Evolutionary conservation across 202 grass and related monocot species (phyloP), one percentile per base, ranked within the genome.

Genomic region (Elaeis oleifera): DNA sequence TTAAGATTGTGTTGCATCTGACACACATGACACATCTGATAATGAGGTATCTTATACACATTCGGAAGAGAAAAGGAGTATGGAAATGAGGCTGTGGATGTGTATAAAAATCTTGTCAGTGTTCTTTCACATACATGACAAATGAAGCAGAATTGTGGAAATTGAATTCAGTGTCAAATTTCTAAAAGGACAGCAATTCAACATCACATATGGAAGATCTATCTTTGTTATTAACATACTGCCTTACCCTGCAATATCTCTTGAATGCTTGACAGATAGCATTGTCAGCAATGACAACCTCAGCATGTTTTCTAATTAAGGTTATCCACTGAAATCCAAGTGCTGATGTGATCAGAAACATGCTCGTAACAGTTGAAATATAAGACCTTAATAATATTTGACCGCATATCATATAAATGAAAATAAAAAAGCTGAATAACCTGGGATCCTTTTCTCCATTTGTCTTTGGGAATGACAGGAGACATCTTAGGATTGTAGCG

Each of bases 371-470:
- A 67, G 60, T 54, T 56, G 51, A 31, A 56, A 59, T 23, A 32
- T 5, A 75, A 71, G 60, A 27, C 9, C 36, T 44, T 1, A 14
- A 44, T 11, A 44, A 44, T 44, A 44, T 44, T 44, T 44, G 7
- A 44, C 4, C 16, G 28, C 2, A 36, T 19, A 15, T 17, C 14
- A 8, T 23, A 20, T 18, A 59, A 79, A 17, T 25, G 56, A n/a
- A 81, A 56, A 28, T 0, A 4, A 6, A 6, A 69, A 74, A 99
- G 85, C 82, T 99, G 94, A 71, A 56, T 66, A 74, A 99, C 94
- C 94, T 99, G 94, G 21, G 94, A 99, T 75, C 94, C 94, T 80
- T 99, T 99, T 72, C 88, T 92, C 94, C 94, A 99, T 91, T 84
- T 89, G 54, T 84, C 71, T 69, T 86, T 82, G 19, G 61, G 85